Evolutionary conservation across 78 protist genomes (phyloP), one percentile per base, ranked within the genome.

Genomic region (Chrysochromulina tobinii): DNA sequence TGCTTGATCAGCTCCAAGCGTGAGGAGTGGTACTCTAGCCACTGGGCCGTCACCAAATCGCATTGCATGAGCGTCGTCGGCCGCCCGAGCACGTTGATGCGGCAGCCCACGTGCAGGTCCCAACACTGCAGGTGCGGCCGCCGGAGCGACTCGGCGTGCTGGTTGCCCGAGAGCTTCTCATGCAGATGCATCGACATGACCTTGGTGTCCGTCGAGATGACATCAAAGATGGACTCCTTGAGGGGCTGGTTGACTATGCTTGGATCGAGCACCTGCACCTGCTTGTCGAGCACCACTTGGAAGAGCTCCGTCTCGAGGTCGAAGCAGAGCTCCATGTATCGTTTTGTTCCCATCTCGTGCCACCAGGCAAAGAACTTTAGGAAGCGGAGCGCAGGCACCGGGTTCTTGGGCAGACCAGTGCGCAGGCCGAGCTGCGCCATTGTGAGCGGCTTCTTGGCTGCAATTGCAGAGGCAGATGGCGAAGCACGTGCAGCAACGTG

Each of bases 141-240:
- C 17, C 57, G 54, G 12, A 77, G 55, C 11, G 85, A 77, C 25
- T 9, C n/a, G 25, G 85, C 85, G 59, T 77, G 85, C 85, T 77
- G 85, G 58, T 77, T 77, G 61, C 20, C 61, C n/a, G 85, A 77
- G 23, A 77, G 61, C 85, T 77, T 77, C 85, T 77, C 85, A 59
- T 77, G 85, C 61, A 77, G 38, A 18, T 53, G 85, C 54, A 50
- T 38, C 85, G 55, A 50, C 25, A 77, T 4, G 11, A 77, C 27
- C 23, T 53, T 48, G 23, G 85, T 77, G 38, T 77, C 85, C 59
- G 50, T 5, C 48, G 17, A 7, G 1, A 20, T 20, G 18, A 51
- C 57, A 27, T 1, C 14, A 6, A 5, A 1, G 23, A 77, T 1
- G 11, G n/a, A 1, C 61, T 51, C 61, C 20, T 0, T 51, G 15